Evolutionary conservation across 2,329 filamentous ascomycete species (phyloP), one percentile per base, ranked within the genome.

Genomic region (Massarina eburnea): DNA sequence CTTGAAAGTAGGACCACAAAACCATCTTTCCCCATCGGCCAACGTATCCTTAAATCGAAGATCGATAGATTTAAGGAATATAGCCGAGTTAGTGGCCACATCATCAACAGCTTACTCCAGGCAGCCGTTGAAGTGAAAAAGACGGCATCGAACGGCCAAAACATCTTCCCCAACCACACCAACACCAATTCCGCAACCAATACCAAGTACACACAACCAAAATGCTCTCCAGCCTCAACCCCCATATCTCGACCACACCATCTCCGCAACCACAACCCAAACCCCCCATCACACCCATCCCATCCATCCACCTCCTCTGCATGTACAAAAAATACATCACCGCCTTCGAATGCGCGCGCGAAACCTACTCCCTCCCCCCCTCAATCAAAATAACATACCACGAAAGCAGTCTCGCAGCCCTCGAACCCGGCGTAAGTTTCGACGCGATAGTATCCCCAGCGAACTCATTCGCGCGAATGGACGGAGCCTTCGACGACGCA

Each of bases 401-500:
- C 53, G 57, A 74, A 47, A 66, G 58, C 34, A 59, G 62, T 6
- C 70, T 81, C 4, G 61, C 67, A 8, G 54, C 61, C 2, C 55
- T 80, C 2, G 63, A 73, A 0, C 9, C 55, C 0, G 40, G 48
- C 1, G 58, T 70, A 8, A 62, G 62, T 22, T 79, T 78, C 55
- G 73, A 80, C 55, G 65, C 75, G 10, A 64, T 81, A 33, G 76
- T 80, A 18, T 81, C 78, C 1, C 79, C 78, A 0, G 77, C 78
- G 33, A 81, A 81, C 54, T 80, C 76, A 1, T 81, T 80, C 56
- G 78, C 72, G 21, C 71, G 72, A 1, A 71, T 82, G 1, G 78
- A 81, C 50, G 79, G 80, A 21, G 76, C 71, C 38, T 55, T 82
- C 50, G 78, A 81, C 59, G 74, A 79, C 51, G 78, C 78, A 19